phyloP scores from a whole-genome alignment of 2,329 filamentous ascomycete species.

The Diaporthe sp. region DNA sequence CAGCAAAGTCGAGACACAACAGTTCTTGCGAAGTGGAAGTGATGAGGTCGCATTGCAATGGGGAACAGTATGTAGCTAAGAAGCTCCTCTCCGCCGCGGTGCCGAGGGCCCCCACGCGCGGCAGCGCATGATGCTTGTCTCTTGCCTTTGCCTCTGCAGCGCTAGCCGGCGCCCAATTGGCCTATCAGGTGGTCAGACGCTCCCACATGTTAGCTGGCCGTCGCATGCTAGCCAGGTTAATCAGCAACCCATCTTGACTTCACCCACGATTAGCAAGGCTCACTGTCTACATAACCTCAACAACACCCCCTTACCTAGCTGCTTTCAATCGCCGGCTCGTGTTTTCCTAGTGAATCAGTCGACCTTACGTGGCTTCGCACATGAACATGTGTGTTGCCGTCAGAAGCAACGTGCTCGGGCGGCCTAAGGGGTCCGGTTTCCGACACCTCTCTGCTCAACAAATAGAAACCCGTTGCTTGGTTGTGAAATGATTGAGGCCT shows the following conservation, averaged over 20 bases:
- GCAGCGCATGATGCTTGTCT: conserved; percentile 11
- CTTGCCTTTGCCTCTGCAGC: conserved; percentile 16
- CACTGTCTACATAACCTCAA: background rate
- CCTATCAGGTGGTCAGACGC: conserved; percentile 36
- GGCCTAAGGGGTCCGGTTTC: background rate
- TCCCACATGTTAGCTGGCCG: conserved; percentile 21
- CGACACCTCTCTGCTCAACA: background rate
- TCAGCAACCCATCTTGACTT: background rate
- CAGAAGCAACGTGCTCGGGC: background rate
- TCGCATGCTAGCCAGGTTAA: background rate
- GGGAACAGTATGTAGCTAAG: conserved; percentile 6
- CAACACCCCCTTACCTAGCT: background rate
- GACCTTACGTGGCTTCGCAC: background rate
- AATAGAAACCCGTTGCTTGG: background rate
- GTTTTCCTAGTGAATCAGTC: background rate
- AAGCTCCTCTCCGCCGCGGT: conserved; percentile 8
- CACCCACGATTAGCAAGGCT: background rate
- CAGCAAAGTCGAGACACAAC: background rate
- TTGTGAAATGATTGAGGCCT: background rate
- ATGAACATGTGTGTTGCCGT: background rate
- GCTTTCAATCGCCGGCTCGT: background rate
- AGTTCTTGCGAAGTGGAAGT: background rate
- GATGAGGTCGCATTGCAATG: conserved; percentile 29
- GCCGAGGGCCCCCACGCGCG: conserved; percentile 27
- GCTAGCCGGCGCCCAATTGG: conserved; percentile 36